Conservation (phyloP, 176 grass and related monocot genomes). For the Phragmites australis region DNA sequence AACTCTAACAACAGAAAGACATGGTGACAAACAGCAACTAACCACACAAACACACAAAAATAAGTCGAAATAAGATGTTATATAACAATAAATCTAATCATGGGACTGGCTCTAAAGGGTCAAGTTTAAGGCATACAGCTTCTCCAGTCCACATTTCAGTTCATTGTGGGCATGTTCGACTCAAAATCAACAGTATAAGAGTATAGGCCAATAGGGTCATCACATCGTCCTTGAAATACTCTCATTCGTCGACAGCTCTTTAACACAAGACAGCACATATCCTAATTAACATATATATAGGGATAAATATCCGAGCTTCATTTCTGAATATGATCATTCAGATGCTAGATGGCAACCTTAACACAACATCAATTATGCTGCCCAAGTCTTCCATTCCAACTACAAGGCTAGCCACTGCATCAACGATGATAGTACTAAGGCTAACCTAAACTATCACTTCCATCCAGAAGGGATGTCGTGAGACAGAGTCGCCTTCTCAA, state of each 20-base stretch:
- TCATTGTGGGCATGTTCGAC: background rate
- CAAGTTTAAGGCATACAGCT: background rate
- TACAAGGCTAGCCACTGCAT: background rate
- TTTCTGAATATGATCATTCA: background rate
- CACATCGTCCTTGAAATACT: background rate
- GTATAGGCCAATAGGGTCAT: background rate
- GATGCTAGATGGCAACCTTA: background rate
- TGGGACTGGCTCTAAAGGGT: background rate
- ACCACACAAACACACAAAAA: background rate
- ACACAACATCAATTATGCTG: background rate
- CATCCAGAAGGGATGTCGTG: background rate
- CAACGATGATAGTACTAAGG: background rate
- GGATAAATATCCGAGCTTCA: background rate
- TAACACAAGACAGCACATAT: background rate
- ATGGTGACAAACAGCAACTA: background rate
- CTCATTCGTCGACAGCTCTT: background rate
- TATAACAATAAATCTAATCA: background rate
- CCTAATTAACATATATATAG: background rate
- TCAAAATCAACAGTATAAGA: background rate
- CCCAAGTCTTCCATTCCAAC: background rate
- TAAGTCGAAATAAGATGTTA: background rate
- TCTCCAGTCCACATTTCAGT: slow-evolving; percentile 1
- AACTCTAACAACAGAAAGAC: background rate
- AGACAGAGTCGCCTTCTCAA: background rate
- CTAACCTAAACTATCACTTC: background rate